Percentiles rank a stretch among this genome's conserved stretches.
These are phyloP conservation scores for Casuarina cunninghamiana DNA, from an alignment of 306 rosid species.

Conservation along the genomic window DNA sequence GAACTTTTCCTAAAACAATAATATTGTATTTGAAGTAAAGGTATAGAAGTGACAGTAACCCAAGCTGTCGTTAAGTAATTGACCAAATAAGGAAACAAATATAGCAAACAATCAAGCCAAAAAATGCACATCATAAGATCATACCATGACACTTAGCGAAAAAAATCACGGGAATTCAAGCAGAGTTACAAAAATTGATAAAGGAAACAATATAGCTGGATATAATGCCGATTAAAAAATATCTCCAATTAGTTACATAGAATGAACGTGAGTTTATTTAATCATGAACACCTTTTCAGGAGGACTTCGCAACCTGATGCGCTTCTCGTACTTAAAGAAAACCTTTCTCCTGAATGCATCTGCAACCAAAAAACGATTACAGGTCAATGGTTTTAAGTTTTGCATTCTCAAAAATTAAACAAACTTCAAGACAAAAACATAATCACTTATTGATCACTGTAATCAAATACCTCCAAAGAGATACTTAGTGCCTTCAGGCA, in stretches of 20 bases:
- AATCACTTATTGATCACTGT: no score
- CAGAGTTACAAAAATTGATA: background rate
- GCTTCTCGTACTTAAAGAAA: constrained; percentile 94
- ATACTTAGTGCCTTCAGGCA: constrained; percentile 45
- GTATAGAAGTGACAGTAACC: background rate
- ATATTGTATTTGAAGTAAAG: background rate
- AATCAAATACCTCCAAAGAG: constrained; percentile 54
- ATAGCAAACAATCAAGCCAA: background rate
- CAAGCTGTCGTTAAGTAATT: background rate
- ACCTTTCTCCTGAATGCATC: constrained; percentile 81
- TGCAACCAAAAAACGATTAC: constrained; percentile 32
- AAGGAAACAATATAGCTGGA: background rate
- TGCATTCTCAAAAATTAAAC: background rate
- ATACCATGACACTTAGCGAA: background rate
- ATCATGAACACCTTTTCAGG: constrained; percentile 71
- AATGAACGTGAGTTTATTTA: background rate
- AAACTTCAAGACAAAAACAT: no score
- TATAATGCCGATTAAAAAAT: background rate
- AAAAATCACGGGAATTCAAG: background rate
- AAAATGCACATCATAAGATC: background rate
- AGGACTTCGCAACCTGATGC: constrained; percentile 74
- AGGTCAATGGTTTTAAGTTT: background rate
- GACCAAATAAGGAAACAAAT: background rate
- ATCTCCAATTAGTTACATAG: background rate
- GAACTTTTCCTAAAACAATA: no score